These are phyloP conservation scores for Whalleya microplaca DNA, from an alignment of 2,329 filamentous ascomycete species.

Conservation along the genomic window DNA sequence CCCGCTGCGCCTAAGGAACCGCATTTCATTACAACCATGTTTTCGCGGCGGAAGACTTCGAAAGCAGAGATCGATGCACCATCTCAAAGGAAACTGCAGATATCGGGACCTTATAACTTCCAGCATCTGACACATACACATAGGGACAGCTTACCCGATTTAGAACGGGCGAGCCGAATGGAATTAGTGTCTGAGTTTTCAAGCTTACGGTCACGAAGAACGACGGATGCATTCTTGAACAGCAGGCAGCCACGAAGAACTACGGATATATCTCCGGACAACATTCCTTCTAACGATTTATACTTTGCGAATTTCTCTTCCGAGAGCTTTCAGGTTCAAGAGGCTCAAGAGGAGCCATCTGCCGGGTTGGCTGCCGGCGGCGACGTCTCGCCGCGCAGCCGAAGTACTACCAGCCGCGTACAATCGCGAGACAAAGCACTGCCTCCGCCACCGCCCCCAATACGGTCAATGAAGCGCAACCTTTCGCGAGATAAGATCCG, in stretches of 20 bases:
- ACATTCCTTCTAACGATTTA: conserved; percentile 46
- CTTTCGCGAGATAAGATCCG: conserved; percentile 56
- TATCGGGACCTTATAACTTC: conserved; percentile 69
- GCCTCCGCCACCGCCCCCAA: conserved; percentile 38
- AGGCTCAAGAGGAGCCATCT: conserved; percentile 29
- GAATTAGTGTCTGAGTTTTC: conserved; percentile 51
- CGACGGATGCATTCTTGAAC: conserved; percentile 40
- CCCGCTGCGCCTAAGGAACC: conserved; percentile 44
- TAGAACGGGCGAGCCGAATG: conserved; percentile 45
- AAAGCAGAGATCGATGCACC: conserved; percentile 38
- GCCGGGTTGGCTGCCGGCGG: conserved; percentile 25
- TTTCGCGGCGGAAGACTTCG: conserved; percentile 51
- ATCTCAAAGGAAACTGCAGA: conserved; percentile 51
- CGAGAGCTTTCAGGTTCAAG: conserved; percentile 40
- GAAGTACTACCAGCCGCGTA: background rate
- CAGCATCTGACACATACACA: conserved; percentile 65
- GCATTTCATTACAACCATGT: conserved; percentile 53
- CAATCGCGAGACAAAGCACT: conserved; percentile 25
- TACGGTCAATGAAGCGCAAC: conserved; percentile 46
- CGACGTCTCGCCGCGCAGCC: background rate
- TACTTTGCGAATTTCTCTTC: conserved; percentile 55
- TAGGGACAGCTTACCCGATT: conserved; percentile 50
- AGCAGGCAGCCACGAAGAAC: conserved; percentile 43
- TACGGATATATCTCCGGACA: conserved; percentile 40
- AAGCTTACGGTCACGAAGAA: conserved; percentile 42